phyloP scores from a whole-genome alignment of 2,329 filamentous ascomycete genomes.

The Sclerotinia spermophila region DNA sequence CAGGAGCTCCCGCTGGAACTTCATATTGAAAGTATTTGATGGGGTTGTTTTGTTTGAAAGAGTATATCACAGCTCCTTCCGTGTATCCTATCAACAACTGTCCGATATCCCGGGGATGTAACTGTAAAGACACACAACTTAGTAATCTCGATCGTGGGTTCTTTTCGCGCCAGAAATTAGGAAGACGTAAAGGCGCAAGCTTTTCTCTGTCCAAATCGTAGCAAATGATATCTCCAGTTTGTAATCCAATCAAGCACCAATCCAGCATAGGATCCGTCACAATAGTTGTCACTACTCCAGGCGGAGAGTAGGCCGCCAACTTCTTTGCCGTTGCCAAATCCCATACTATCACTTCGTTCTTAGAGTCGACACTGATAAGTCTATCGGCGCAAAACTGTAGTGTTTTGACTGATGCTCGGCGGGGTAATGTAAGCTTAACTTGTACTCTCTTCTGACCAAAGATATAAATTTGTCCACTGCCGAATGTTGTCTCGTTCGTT shows the following conservation, averaged over 20 bases:
- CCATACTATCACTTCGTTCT: slow-evolving; percentile 82
- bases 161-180: slow-evolving; percentile 78
- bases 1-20: slow-evolving; percentile 75
- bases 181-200: slow-evolving; percentile 73
- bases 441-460: slow-evolving; percentile 79
- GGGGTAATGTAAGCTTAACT: slow-evolving; percentile 66
- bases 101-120: slow-evolving; percentile 90
- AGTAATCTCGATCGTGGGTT: slow-evolving; percentile 63
- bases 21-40: slow-evolving; percentile 80
- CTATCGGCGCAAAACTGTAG: slow-evolving; percentile 85
- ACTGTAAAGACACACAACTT: slow-evolving; percentile 70
- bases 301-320: slow-evolving; percentile 67
- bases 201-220: slow-evolving; percentile 85
- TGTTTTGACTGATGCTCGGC: slow-evolving; percentile 69
- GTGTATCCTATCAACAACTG: slow-evolving; percentile 88
- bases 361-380: slow-evolving; percentile 77
- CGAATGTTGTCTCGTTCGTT: slow-evolving; percentile 82
- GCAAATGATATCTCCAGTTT: slow-evolving; percentile 81
- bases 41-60: slow-evolving; percentile 85
- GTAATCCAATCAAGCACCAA: slow-evolving; percentile 82
- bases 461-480: slow-evolving; percentile 82
- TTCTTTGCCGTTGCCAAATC: slow-evolving; percentile 68
- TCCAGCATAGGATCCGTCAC: slow-evolving; percentile 87
- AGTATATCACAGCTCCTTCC: slow-evolving; percentile 84
- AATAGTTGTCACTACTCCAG: slow-evolving; percentile 70